Base-by-base conservation (phyloP, 805 yeast genomes). In the Yarrowia porcina region DNA sequence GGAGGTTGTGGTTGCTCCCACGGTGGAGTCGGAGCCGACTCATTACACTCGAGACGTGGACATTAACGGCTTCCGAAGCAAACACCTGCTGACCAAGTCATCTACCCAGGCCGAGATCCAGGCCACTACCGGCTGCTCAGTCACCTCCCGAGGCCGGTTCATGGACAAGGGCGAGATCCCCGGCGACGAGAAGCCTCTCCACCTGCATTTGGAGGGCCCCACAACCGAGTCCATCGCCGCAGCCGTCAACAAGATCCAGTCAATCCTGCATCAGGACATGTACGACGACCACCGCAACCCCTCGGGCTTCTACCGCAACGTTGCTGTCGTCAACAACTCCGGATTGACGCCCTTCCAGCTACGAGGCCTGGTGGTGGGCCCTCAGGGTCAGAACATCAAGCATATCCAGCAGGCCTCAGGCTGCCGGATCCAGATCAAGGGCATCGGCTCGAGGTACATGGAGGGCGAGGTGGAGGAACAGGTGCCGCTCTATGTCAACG, bases 141-240 rank as follows among this genome's bases (percentile, higher is more conserved):
- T 74, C 15, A 67, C 69, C 4, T 71, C 77, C 5, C 67, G 70
- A 6, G 77, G 77, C 20, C 63, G 73, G 50, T 74, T 73, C 64
- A 52, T 52, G 59, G 42, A 52, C 44, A 36, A 52, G 33, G 59
- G 87, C 72, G 92, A 97, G 2, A 71, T 79, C 33, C 69, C 76
- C n/a, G 86, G 83, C 49, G 94, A 89, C 17, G 78, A 83, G 12
- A 94, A 88, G 39, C 66, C 72, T 23, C 72, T 72, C 45, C 65
- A 67, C 25, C 65, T 65, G 59, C 75, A 73, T 36, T 32, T 62
- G 70, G 68, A 52, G 66, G 72, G 25, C 66, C 73, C 36, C 66
- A 69, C 56, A 38, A 69, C 42, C 30, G 44, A 52, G 59, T 52
- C 59, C 44, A 52, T 52, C 25, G 36, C 59, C 35, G 44, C 44